Evolutionary conservation across 345 rosid species (phyloP).

Genomic region (Gossypium raimondii): DNA sequence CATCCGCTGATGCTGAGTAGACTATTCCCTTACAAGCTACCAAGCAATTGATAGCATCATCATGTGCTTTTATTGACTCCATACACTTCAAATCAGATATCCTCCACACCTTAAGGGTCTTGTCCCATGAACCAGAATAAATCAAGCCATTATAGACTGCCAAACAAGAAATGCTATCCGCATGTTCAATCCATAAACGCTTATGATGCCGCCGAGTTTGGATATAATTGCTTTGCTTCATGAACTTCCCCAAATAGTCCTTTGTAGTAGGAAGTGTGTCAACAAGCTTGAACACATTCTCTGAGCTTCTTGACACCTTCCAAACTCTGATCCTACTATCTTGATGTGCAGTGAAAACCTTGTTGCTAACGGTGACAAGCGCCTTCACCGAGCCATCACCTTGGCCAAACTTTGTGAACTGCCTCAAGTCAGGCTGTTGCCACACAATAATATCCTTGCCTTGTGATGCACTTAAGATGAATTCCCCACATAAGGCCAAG

Average conservation of each 20-base stretch:
- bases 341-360: slow-evolving; percentile 88
- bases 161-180: slow-evolving; percentile 87
- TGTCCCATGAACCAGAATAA: slow-evolving; percentile 95
- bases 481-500: slow-evolving; percentile 85
- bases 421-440: slow-evolving; percentile 93
- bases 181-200: slow-evolving; percentile 74
- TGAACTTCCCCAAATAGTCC: slow-evolving; percentile 72
- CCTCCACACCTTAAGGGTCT: slow-evolving; percentile 92
- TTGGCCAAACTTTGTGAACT: slow-evolving; percentile 84
- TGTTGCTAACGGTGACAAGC: slow-evolving; percentile 54
- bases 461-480: slow-evolving; percentile 84
- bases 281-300: slow-evolving; percentile 60
- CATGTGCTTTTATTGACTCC: slow-evolving; percentile 85
- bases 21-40: slow-evolving; percentile 60
- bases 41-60: slow-evolving; percentile 75
- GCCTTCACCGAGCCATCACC: slow-evolving; percentile 94
- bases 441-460: slow-evolving; percentile 95
- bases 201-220: slow-evolving; percentile 66
- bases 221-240: slow-evolving; percentile 82
- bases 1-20: slow-evolving; percentile 89
- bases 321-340: slow-evolving; percentile 86
- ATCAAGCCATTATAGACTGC: slow-evolving; percentile 54
- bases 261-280: slow-evolving; percentile 83
- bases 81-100: slow-evolving; percentile 73
- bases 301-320: slow-evolving; percentile 71